Conservation (phyloP, 2,329 filamentous ascomycete species). For the Mariannaea elegans region DNA sequence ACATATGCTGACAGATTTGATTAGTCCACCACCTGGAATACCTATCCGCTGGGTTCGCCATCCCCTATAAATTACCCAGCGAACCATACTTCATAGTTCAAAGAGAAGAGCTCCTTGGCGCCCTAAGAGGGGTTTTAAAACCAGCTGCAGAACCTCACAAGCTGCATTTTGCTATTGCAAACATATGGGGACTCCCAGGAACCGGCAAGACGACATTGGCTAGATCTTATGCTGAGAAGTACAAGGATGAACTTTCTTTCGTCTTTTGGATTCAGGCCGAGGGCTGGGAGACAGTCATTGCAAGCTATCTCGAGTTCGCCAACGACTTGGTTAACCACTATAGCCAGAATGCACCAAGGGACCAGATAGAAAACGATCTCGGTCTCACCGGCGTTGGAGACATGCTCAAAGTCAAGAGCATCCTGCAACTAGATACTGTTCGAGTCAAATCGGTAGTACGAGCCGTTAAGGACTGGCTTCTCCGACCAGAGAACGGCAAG, state of each 20-base stretch:
- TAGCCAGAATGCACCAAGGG: constrained; percentile 9
- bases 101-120: constrained; percentile 4
- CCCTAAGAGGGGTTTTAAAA: neutral
- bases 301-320: constrained; percentile 22
- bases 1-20: neutral
- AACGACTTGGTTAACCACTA: constrained; percentile 12
- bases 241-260: constrained; percentile 10
- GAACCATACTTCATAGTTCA: constrained; percentile 9
- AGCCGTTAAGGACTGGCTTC: constrained; percentile 21
- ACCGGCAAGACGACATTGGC: constrained; percentile 22
- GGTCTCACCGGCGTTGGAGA: constrained; percentile 18
- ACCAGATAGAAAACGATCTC: constrained; percentile 15
- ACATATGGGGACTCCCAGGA: constrained; percentile 16
- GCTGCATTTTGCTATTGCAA: constrained; percentile 20
- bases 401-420: constrained; percentile 20
- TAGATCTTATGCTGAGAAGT: constrained; percentile 13
- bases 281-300: constrained; percentile 21
- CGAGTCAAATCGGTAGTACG: constrained; percentile 18
- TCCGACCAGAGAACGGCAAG: constrained; percentile 17
- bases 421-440: constrained; percentile 20
- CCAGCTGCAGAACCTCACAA: constrained; percentile 1
- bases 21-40: constrained; percentile 18
- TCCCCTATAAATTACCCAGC: constrained; percentile 15
- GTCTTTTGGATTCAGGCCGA: constrained; percentile 22
- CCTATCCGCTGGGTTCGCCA: constrained; percentile 9